phyloP scores from a whole-genome alignment of 179 eudicot genomes.

The Kewa caespitosa region DNA sequence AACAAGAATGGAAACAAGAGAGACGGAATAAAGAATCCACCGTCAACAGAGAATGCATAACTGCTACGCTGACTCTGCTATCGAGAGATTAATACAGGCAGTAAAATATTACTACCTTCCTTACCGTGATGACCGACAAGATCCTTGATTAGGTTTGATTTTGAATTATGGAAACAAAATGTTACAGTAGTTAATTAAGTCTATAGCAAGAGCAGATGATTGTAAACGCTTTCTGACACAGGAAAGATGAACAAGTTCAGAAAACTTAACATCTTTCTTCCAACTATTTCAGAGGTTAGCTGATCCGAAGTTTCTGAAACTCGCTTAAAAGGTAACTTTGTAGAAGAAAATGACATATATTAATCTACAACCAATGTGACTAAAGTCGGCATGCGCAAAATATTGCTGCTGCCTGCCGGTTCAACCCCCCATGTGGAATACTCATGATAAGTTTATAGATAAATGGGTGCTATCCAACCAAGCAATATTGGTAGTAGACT shows the following conservation, averaged over 20 bases:
- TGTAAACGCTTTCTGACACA: not conserved
- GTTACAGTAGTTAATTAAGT: not conserved
- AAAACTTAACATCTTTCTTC: not conserved
- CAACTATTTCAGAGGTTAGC: not conserved
- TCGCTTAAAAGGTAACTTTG: not conserved
- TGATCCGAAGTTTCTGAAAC: not conserved
- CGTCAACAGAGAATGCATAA: not conserved
- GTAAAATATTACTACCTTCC: not conserved
- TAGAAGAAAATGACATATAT: slow-evolving; percentile 1
- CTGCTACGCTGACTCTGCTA: not conserved
- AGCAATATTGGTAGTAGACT: too few relatives aligned
- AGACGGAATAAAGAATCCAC: not conserved
- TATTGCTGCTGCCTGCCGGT: slow-evolving; percentile 15
- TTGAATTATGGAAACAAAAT: not conserved
- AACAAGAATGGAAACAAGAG: not conserved
- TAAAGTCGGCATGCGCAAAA: slow-evolving; percentile 23
- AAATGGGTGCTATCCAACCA: slow-evolving; percentile 32
- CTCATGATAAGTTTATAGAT: slow-evolving; percentile 20
- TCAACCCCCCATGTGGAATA: slow-evolving; percentile 24
- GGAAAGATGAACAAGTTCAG: not conserved
- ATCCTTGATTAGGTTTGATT: not conserved
- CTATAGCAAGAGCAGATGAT: not conserved
- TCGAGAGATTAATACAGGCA: not conserved
- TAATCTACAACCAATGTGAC: not conserved
- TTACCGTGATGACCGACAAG: not conserved